Evolutionary conservation across 495 filamentous ascomycete genomes (phyloP), one percentile per base, ranked within the genome.

Genomic region (Staphylotrichum tortipilum): DNA sequence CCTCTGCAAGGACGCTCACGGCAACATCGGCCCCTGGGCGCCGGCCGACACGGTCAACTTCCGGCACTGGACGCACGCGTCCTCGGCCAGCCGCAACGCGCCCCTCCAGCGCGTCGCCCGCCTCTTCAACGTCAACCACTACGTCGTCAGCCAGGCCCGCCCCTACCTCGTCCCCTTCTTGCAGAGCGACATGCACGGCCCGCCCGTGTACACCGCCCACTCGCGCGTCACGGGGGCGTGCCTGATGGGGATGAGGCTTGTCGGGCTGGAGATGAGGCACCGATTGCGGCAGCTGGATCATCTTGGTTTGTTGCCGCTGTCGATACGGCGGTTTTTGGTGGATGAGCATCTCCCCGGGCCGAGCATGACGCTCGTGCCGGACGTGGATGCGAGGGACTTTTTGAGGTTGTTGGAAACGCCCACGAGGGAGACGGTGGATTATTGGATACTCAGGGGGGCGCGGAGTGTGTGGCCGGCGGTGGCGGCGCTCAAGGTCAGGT

Each of bases 51-150:
- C 83, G 33, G 74, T 78, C 9, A 77, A 80, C 30, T 86, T 89
- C 67, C 75, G 72, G 34, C 77, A 83, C 18, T 86, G 81, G 78
- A 81, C 79, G 17, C n/a, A n/a, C n/a, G n/a, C n/a, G n/a, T n/a
- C n/a, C 78, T 84, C 38, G 74, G 79, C 41, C 76, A 77, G 26
- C 85, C 81, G 80, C 37, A 84, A 91, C 60, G 86, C 86, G 2
- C 91, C 91, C 0, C 77, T 95, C 4, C 75, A 80, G 31, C 81
- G 91, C 37, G 85, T 95, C 45, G 84, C 88, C 7, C 86, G 94
- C 65, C 82, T 95, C 23, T 95, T 95, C 77, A 95, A 95, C 63
- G 84, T 95, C 54, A 90, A 89, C 66, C 86, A 90, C 70, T 90
- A 87, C 70, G 81, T 90, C 52, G 79, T 90, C 52, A 83, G 79